phyloP scores from a whole-genome alignment of 805 yeast genomes.

The Pichia eremophila region DNA sequence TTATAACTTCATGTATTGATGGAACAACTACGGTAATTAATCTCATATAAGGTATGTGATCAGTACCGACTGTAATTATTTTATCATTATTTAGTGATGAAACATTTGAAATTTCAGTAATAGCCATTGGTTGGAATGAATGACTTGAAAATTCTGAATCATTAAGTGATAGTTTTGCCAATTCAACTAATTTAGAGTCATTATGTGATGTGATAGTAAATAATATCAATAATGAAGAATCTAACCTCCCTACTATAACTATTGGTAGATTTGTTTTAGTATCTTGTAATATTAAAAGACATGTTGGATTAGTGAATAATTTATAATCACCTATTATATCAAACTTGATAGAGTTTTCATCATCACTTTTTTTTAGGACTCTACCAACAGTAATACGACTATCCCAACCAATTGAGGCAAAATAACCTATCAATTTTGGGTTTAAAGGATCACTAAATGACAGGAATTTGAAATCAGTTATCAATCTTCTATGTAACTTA shows the following conservation, averaged over 20 bases:
- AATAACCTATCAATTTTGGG: conserved; percentile 19
- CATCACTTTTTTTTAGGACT: not conserved
- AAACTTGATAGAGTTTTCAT: conserved; percentile 9
- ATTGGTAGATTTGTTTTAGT: conserved; percentile 23
- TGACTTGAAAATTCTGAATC: conserved; percentile 64
- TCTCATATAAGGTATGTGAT: conserved; percentile 72
- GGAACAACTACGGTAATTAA: conserved; percentile 47
- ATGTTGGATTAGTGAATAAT: conserved; percentile 42
- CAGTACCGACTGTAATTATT: conserved; percentile 55
- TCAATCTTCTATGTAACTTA: conserved; percentile 24
- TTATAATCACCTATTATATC: conserved; percentile 22
- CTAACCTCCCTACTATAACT: conserved; percentile 48
- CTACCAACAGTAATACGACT: conserved; percentile 30
- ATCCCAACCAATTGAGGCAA: conserved; percentile 58
- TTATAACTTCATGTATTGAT: conserved; percentile 13
- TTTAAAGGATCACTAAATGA: conserved; percentile 4
- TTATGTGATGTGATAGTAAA: conserved; percentile 17
- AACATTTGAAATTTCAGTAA: conserved; percentile 20
- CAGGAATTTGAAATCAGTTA: conserved; percentile 14
- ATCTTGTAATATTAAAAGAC: conserved; percentile 30
- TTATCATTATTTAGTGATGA: conserved; percentile 6
- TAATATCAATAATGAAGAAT: conserved; percentile 49
- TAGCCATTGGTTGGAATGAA: conserved; percentile 50
- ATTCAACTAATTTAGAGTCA: conserved; percentile 22
- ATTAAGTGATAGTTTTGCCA: conserved; percentile 48